Evolutionary conservation across 495 filamentous ascomycete species (phyloP), one percentile per base, ranked within the genome.

Genomic region (Neurospora sp.): DNA sequence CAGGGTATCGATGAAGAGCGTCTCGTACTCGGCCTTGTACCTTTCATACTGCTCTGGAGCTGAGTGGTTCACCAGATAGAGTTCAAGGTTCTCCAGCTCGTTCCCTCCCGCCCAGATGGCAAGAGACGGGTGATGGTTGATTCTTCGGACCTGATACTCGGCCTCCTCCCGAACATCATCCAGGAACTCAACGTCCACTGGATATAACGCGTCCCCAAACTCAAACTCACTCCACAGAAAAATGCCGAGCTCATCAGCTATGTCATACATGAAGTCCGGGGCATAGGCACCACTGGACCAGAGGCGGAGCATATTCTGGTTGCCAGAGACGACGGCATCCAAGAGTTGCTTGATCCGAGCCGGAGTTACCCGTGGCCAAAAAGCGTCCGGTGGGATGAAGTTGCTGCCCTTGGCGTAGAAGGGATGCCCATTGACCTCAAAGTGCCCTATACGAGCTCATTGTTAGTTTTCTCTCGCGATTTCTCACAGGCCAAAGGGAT

Each of bases 221-320:
- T 91, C 84, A 68, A 91, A 91, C 70, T 91, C 90, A 69, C 85
- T 89, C 90, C 90, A 92, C 5, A 92, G 82, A 16, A 91, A 80
- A 14, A 92, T 85, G 2, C 90, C 90, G 73, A 84, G 82, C 77
- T 91, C 86, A 74, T 92, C 90, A 8, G 89, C 90, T 18, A 91
- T 79, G 73, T 92, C 89, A 74, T 90, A 91, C 69, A 92, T 89
- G 71, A 89, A 91, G 76, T 91, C 90, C 2, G 88, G 88, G 16
- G 86, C 82, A 73, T 91, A 92, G 3, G 87, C 86, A 20, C 90
- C 89, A 12, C 86, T 88, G 3, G 88, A 82, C 90, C 90, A 92
- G 12, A 91, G 86, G 1, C 89, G 86, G 5, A 92, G 84, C 90
- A 92, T 91, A 76, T 92, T 92, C 77, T 91, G 89, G 71, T 90